Base-by-base conservation (phyloP, 495 filamentous ascomycete species). In the Opeltia flavorubescens region DNA sequence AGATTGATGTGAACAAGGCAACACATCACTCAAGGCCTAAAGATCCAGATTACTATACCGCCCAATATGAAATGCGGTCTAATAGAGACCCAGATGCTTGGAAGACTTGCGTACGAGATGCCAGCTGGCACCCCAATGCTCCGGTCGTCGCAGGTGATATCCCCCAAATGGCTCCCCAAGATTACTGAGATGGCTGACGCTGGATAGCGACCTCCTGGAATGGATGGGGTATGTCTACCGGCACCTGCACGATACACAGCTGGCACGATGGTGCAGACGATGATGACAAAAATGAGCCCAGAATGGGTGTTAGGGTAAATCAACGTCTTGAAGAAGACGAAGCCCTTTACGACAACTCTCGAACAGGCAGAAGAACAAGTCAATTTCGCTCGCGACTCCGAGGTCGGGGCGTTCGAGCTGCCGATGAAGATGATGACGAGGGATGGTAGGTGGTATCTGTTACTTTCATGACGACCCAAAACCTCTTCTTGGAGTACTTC, bases 101-200 rank as follows among this genome's bases (percentile, higher is more conserved):
- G 83, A 72, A 72, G 57, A 89, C 88, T 1, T 83, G 88, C 50
- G 87, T 96, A 30, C 75, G 91, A 45, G 91, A 98, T 71, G 87
- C 84, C 21, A 86, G 82, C 53, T 98, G 91, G 91, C 91, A 96
- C 71, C 91, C 91, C 2, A 80, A 75, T 59, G 86, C 84, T 12
- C 88, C 89, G 2, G 70, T 95, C 20, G 67, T 98, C 57, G 93
- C 89, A 59, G 84, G 87, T 89, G 73, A 59, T 67, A 62, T 36
- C 21, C n/a, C 6, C 26, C 18, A 25, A 41, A 12, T 9, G 3
- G 49, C 9, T 6, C 23, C 31, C 35, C 26, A 35, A 26, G 17
- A 20, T 20, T 30, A 43, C 50, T 17, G 43, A 45, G 15, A 18
- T 8, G 8, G 25, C 6, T 36, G 34, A 12, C 6, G 5, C 38